Base-by-base conservation (phyloP, 2,329 filamentous ascomycete species). In the Fusarium longipes region DNA sequence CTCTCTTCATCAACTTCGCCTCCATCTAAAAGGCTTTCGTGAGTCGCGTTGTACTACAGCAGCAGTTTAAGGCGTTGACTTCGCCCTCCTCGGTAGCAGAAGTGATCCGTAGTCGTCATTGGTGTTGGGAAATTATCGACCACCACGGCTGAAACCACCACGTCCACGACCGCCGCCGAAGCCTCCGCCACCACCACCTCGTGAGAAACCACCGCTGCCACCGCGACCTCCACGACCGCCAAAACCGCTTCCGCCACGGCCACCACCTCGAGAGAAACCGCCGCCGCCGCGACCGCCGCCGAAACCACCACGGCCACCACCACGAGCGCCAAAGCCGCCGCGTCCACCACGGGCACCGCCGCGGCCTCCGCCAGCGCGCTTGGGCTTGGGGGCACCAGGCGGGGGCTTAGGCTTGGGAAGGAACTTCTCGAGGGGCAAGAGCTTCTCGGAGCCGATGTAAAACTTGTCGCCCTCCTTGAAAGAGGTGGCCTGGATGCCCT, bases 391-490 rank as follows among this genome's bases (percentile, higher is more conserved):
- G 81, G 89, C 87, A 75, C 91, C 91, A 71, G 85, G 84, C 32
- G 83, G 82, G 50, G 84, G 83, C 85, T 97, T 97, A 55, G 95
- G 95, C 85, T 94, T 97, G 68, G 96, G 96, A 61, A 98, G 84
- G 86, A 99, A 99, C 86, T 91, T 93, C 81, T 99, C 96, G 74
- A 98, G 84, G 42, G 96, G 95, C 65, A 99, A 85, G 51, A 97
- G 88, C 86, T 97, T 99, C 83, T 98, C 96, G 76, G 90, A 88
- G 73, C 91, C 92, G 77, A 98, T 97, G 85, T 90, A 99, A 83
- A 99, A 96, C 83, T 96, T 97, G 86, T 98, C 96, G 77, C 96
- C 96, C 67, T 90, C 82, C 85, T 97, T 97, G 89, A 98, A 99
- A 38, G 92, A 96, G 61, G 90, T 88, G 65, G 96, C 93, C 81